A percentile compares a stretch with the other conserved stretches of the same genome.
Conservation (phyloP, 129 eudicot genomes). For the Tagetes erecta region DNA sequence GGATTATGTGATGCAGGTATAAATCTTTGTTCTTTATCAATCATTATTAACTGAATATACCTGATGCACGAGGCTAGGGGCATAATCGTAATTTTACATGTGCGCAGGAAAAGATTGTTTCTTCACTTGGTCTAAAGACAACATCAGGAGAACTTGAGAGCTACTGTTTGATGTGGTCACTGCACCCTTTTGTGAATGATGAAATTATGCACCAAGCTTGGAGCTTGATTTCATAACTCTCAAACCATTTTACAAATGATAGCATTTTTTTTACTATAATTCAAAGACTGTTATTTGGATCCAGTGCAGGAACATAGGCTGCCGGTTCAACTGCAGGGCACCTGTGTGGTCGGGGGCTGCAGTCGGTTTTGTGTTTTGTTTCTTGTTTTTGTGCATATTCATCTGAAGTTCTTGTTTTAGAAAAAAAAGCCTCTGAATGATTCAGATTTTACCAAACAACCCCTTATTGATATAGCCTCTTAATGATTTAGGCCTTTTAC, state of each 20-base stretch:
- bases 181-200: slow-evolving; percentile 74
- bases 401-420: too few species aligned
- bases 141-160: slow-evolving; percentile 72
- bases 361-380: background rate
- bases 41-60: background rate
- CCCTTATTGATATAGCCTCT: too few species aligned
- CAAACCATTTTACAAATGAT: background rate
- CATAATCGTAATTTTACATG: slow-evolving; percentile 1
- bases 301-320: background rate
- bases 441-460: too few species aligned
- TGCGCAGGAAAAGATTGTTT: slow-evolving; percentile 68
- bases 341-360: background rate
- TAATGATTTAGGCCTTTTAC: too few species aligned
- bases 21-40: background rate
- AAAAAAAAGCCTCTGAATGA: too few species aligned
- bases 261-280: background rate
- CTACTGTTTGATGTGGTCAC: slow-evolving; percentile 86
- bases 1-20: slow-evolving; percentile 85
- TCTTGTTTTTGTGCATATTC: background rate
- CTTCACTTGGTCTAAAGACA: slow-evolving; percentile 57
- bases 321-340: background rate
- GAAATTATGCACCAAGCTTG: slow-evolving; percentile 74
- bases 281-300: background rate
- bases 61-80: background rate
- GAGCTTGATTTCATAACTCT: slow-evolving; percentile 47